Base-by-base conservation (phyloP, 192 early-diverging fungal genomes). In the Backusella westeae region DNA sequence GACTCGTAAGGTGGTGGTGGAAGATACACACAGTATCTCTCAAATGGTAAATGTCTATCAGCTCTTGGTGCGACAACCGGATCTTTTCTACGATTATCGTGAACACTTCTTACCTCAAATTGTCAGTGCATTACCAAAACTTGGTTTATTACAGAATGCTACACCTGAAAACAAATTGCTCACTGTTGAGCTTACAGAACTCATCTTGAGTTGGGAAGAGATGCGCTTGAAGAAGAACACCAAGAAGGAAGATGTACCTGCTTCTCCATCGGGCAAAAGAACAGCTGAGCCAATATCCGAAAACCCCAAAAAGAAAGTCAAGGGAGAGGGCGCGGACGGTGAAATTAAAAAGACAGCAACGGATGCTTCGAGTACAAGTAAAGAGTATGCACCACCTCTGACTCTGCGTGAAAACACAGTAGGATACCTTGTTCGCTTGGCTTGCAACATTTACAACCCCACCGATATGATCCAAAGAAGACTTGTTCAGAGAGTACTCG, bases 1-100 rank as follows among this genome's bases (percentile, higher is more conserved):
- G 87, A 95, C 93, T 1, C 93, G 94, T 63, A 93, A 93, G 46
- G 90, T 97, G 44, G 87, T 99, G 8, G 88, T 96, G 3, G 98
- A 99, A 75, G 95, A 99, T 78, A 94, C 93, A n/a, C 94, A 97
- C 67, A 93, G 92, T 71, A 87, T 95, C 32, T 87, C 94, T 9
- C 96, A 98, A 76, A 85, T 98, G 35, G 89, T 96, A 29, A 93
- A 94, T 59, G 91, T 98, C 1, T 99, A 97, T 81, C 96, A 96
- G 82, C 81, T 96, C 9, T 87, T 99, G 63, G 91, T 97, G 1
- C 91, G 94, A 19, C 95, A 98, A 35, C 89, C 94, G 0, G 92
- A 93, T 63, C 84, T 97, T 65, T 99, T 98, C 77, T 99, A 95
- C 84, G 90, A 94, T 34, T 91, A 88, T 73, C 88, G 96, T 10